Evolutionary conservation across 148 eudicot genomes (phyloP), one percentile per base, ranked within the genome.

Genomic region (Camellia sinensis): DNA sequence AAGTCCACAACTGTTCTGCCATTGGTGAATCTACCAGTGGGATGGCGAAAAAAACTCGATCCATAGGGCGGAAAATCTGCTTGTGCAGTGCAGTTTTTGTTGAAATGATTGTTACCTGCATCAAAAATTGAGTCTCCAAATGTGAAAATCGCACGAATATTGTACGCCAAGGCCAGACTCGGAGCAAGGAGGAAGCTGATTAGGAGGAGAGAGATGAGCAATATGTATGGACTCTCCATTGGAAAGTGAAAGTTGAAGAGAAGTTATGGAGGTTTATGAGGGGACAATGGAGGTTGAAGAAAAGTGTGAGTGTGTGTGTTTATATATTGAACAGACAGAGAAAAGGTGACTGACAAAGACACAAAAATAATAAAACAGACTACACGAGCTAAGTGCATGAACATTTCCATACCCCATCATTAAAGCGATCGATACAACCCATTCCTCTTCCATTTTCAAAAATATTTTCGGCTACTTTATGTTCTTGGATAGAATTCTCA

Each of bases 1-100:
- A n/a, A n/a, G n/a, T n/a, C n/a, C n/a, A n/a, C n/a, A n/a, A n/a
- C n/a, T n/a, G n/a, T n/a, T n/a, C n/a, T n/a, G n/a, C n/a, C n/a
- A n/a, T n/a, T n/a, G n/a, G n/a, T n/a, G n/a, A n/a, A n/a, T n/a
- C n/a, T n/a, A n/a, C n/a, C n/a, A n/a, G n/a, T n/a, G n/a, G n/a
- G n/a, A n/a, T n/a, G n/a, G n/a, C n/a, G n/a, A n/a, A n/a, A n/a
- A n/a, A n/a, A n/a, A n/a, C n/a, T n/a, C n/a, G n/a, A n/a, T n/a
- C n/a, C n/a, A n/a, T n/a, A n/a, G n/a, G n/a, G n/a, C n/a, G 86
- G 87, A 71, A 88, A 90, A 81, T 90, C 90, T 5, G 93, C 93
- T 73, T 85, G 91, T 18, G 81, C 87, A 6, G 83, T 74, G 78
- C 91, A 88, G 76, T 88, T 87, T 50, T 65, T 78, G 60, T 78